phyloP scores from a whole-genome alignment of 441 rosid genomes.

The Pelargonium australe region DNA sequence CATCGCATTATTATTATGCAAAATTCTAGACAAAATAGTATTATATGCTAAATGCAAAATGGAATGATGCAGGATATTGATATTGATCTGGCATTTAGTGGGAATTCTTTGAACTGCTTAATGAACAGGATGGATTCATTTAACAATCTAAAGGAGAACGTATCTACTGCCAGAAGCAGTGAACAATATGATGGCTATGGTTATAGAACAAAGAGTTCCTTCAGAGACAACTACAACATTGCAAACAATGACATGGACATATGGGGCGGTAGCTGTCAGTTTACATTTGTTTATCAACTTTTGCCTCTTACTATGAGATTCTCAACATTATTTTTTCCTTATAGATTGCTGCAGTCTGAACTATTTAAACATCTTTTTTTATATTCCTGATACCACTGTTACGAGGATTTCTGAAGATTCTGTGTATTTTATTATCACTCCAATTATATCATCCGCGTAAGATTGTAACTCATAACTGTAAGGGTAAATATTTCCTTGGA shows the following conservation, averaged over 20 bases:
- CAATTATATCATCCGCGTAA: background rate
- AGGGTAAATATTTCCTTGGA: background rate
- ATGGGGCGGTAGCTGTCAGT: conserved; percentile 47
- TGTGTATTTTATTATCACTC: background rate
- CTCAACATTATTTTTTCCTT: conserved; percentile 1
- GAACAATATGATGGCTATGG: conserved; percentile 26
- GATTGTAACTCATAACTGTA: background rate
- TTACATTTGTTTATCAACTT: background rate
- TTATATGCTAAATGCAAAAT: conserved; percentile 38
- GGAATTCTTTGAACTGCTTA: conserved; percentile 31
- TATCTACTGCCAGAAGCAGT: conserved; percentile 24
- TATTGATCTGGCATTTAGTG: conserved; percentile 22
- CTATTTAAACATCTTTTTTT: conserved; percentile 6
- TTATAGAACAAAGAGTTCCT: conserved; percentile 32
- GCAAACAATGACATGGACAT: conserved; percentile 23
- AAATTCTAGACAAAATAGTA: conserved; percentile 12
- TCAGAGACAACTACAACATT: conserved; percentile 20
- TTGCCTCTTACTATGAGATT: conserved; percentile 3
- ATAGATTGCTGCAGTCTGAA: background rate
- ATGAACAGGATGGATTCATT: conserved; percentile 25
- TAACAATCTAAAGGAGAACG: conserved; percentile 26
- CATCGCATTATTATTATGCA: conserved; percentile 13
- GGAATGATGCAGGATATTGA: conserved; percentile 38
- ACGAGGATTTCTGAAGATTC: background rate
- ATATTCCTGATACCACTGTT: background rate